Evolutionary conservation across 164 flowering plant species (phyloP).

Genomic region (Stephania yunnanensis): DNA sequence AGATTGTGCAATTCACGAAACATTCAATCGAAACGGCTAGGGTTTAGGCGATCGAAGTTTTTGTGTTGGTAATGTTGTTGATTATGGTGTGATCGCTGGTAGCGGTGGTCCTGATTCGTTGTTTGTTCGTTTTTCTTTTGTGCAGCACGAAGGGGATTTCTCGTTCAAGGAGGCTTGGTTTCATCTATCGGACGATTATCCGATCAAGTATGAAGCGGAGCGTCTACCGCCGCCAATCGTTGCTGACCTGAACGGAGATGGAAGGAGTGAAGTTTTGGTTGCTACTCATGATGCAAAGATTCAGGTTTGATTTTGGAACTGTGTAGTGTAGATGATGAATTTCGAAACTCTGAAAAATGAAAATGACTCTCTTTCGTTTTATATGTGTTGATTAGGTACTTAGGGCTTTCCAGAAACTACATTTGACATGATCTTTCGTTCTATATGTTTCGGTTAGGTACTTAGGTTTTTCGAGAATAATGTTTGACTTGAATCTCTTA

Average conservation of each 20-base stretch:
- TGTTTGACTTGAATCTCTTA: too few species aligned
- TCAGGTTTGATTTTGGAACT: constrained; percentile 42
- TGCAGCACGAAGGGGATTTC: constrained; percentile 91
- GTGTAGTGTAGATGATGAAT: background rate
- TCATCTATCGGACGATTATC: constrained; percentile 85
- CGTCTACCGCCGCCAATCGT: constrained; percentile 95
- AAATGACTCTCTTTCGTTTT: too few species aligned
- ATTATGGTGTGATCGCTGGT: background rate
- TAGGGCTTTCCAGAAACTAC: too few species aligned
- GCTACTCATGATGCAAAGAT: constrained; percentile 98
- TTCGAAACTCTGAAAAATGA: too few species aligned
- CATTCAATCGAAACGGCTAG: background rate
- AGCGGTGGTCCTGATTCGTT: background rate
- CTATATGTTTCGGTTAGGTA: too few species aligned
- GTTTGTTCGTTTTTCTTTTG: background rate
- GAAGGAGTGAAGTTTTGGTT: constrained; percentile 77
- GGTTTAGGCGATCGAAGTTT: too few species aligned
- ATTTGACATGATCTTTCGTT: too few species aligned
- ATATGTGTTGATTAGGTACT: too few species aligned
- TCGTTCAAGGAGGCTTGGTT: constrained; percentile 94
- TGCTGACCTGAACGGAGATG: constrained; percentile 92
- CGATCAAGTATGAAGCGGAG: constrained; percentile 84
- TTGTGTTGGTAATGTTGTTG: background rate
- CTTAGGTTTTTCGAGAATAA: too few species aligned
- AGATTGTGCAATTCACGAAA: background rate